Evolutionary conservation across 768 basidiomycete genomes (phyloP), one percentile per base, ranked within the genome.

Genomic region (Auricularia auricula-judae): DNA sequence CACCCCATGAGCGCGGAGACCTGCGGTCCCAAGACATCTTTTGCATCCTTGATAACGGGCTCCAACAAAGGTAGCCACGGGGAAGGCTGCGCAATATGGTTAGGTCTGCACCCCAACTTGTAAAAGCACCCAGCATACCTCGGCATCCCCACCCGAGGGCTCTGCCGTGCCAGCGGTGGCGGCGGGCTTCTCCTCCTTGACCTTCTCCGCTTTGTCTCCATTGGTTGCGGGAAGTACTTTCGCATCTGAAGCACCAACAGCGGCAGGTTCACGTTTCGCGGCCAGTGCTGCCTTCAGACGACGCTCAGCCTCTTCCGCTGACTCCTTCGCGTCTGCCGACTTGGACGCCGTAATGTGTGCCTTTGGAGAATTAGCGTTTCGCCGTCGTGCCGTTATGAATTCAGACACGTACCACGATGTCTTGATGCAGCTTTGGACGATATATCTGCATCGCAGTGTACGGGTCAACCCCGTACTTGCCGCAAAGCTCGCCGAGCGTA

Each of bases 391-490:
- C 12, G n/a, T 47, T 8, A 54, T 7, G 29, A 18, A 7, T n/a
- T 18, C 8, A 29, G 29, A 29, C 56, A 64, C 44, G 43, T 34
- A 51, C 47, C n/a, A 66, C 34, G 33, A 62, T 51, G 18, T 77
- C 76, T 67, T 18, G 86, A 84, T 89, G 84, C 54, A 91, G 78
- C 63, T 89, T 86, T 14, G 96, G 94, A 16, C 97, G 85, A 44
- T 92, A 82, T 65, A 98, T 88, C 72, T 95, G 93, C 91, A 98
- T 97, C 63, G 93, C 92, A 64, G 97, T 87, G 12, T 90, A 84
- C 43, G 89, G 85, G 65, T 86, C 85, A 56, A 99, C 84, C 5
- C 88, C 90, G 74, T 89, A 98, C 44, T 81, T 79, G 62, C 82
- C 79, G 62, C 86, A 86, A 8, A 98, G 81, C 35, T 91, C 88